These are phyloP conservation scores for Centaurea solstitialis DNA, from an alignment of 129 eudicot species.

Conservation along the genomic window DNA sequence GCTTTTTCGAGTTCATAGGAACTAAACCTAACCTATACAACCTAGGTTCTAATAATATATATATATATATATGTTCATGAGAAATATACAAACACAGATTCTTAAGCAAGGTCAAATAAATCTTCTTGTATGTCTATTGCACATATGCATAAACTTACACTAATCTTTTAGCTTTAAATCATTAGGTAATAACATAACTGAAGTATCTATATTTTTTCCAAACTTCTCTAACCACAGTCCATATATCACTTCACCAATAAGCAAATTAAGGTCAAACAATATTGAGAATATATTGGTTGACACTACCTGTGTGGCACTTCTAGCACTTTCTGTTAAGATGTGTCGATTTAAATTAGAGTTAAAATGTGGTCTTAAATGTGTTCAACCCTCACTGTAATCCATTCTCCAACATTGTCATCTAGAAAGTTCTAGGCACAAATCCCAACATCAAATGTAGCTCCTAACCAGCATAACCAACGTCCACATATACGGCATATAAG, in stretches of 20 bases:
- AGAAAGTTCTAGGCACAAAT: neutral
- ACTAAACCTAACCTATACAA: neutral
- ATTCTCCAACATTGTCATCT: neutral
- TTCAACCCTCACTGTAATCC: neutral
- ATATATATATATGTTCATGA: neutral
- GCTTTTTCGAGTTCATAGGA: neutral
- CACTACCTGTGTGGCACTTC: neutral
- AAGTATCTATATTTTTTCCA: neutral
- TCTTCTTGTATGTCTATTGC: too few relatives aligned
- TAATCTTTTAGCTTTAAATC: neutral
- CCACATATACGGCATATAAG: neutral
- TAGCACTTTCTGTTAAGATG: neutral
- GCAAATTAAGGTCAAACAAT: neutral
- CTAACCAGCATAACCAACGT: neutral
- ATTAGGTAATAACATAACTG: neutral
- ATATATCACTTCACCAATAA: neutral
- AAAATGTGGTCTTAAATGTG: neutral
- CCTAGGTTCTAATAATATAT: neutral
- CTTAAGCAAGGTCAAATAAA: neutral
- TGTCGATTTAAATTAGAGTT: neutral
- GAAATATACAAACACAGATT: neutral
- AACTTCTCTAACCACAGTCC: conserved; percentile 9
- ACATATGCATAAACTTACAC: neutral
- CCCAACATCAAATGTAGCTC: neutral
- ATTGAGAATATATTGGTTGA: neutral